Conservation (phyloP, 192 early-diverging fungal species). For the Backusella mclennaniae region DNA sequence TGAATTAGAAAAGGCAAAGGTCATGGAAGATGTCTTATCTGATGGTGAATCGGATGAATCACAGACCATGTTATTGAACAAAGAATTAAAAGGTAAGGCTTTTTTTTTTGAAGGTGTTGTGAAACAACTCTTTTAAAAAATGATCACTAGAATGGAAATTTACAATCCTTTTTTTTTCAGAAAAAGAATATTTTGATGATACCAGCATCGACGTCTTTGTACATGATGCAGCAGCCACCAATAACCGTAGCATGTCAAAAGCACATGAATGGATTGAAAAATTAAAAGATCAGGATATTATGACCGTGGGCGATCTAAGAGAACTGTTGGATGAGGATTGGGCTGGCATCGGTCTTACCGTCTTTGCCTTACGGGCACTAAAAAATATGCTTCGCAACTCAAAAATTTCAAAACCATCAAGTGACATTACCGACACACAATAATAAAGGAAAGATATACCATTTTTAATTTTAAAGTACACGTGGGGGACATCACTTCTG, state of each 20-base stretch:
- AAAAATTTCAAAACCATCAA: not conserved
- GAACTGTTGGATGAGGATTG: slow-evolving; percentile 71
- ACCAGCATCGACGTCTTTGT: slow-evolving; percentile 68
- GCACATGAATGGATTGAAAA: slow-evolving; percentile 65
- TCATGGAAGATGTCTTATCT: not conserved
- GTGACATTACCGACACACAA: not conserved
- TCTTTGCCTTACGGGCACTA: slow-evolving; percentile 48
- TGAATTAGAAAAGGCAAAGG: slow-evolving; percentile 14
- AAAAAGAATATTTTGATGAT: slow-evolving; percentile 52
- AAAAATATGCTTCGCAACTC: slow-evolving; percentile 41
- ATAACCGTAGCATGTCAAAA: slow-evolving; percentile 61
- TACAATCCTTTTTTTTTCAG: not conserved
- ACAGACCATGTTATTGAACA: not conserved
- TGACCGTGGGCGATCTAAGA: slow-evolving; percentile 71
- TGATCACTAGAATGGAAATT: not conserved
- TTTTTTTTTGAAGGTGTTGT: not conserved
- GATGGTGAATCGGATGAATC: not conserved
- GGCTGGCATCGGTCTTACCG: slow-evolving; percentile 53
- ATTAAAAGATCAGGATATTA: slow-evolving; percentile 68
- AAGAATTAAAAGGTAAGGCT: slow-evolving; percentile 6
- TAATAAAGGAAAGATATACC: not conserved
- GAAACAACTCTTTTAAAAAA: not conserved
- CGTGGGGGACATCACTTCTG: not conserved
- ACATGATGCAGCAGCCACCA: slow-evolving; percentile 54
- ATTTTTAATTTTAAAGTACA: not conserved